Base-by-base conservation (phyloP, 2,329 filamentous ascomycete species). In the Ophiosphaerella herpotricha region DNA sequence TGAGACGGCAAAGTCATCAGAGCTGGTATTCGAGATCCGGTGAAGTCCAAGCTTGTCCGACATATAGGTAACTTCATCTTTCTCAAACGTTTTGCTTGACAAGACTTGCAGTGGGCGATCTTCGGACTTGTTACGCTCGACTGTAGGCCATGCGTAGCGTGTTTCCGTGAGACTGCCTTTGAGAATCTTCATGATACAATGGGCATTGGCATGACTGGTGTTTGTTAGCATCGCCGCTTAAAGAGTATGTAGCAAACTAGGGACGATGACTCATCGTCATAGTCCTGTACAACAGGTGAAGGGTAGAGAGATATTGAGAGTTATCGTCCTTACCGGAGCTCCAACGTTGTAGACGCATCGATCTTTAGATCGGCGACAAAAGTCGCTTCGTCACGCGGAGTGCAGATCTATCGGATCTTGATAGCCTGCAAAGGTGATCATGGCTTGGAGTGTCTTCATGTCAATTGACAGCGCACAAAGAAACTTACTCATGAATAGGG, bases 141-240 rank as follows among this genome's bases (percentile, higher is more conserved):
- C 68, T 48, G 73, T 71, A 1, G 91, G 91, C 76, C 89, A 91
- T 43, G 82, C 81, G 73, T 90, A 96, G 52, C 90, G 83, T 14
- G 89, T 92, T 77, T 97, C 92, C 61, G 85, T 89, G 52, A 96
- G 78, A 54, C 80, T 82, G 39, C 92, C 92, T 61, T 85, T 85
- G 55, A 96, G 82, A 58, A 93, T 86, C 73, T 86, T 96, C 90
- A 96, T 96, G 62, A 96, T 79, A 74, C 92, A 97, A 72, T 96
- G 92, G 34, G 91, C 90, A 54, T 93, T 90, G 37, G 77, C 76
- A 61, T 80, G 78, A 50, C 71, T 74, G 26, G 21, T 33, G 16
- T 7, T 8, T 8, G 50, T 60, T 33, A 61, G 54, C 29, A 18
- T 4, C 6, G 16, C 4, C 42, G 24, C 16, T 6, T 11, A 29